A percentile compares a stretch with the other conserved stretches of the same genome.
Conservation (phyloP, 169 alveolate species). For the Plasmodium coatneyi region DNA sequence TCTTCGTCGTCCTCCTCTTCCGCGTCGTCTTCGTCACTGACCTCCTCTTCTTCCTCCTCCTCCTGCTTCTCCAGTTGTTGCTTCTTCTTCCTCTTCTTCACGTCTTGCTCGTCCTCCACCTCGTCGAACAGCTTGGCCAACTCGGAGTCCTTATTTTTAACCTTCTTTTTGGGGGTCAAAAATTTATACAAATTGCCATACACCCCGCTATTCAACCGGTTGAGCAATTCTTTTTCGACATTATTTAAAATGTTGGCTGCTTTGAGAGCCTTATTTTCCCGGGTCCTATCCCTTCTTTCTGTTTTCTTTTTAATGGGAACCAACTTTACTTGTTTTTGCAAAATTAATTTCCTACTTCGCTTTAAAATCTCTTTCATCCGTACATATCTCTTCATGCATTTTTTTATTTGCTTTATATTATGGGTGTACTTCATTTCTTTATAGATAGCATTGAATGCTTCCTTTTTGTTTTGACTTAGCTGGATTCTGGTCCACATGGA, state of each 20-base stretch:
- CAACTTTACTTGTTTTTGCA: constrained; percentile 70
- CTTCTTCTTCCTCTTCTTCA: constrained; percentile 11
- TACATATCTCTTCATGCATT: constrained; percentile 97
- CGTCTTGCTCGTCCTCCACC: constrained; percentile 5
- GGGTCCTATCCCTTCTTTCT: constrained; percentile 96
- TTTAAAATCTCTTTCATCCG: constrained; percentile 95
- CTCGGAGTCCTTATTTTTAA: constrained; percentile 66
- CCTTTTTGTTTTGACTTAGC: constrained; percentile 90
- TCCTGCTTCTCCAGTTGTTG: neutral
- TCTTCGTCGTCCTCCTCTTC: neutral
- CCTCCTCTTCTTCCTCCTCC: neutral
- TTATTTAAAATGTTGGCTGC: constrained; percentile 98
- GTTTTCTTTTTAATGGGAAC: constrained; percentile 98
- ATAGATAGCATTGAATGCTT: constrained; percentile 95
- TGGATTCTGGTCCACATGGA: constrained; percentile 96
- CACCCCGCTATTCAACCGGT: constrained; percentile 92
- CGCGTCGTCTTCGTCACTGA: neutral
- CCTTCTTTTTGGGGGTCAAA: constrained; percentile 49
- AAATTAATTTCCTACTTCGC: constrained; percentile 91
- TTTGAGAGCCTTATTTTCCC: constrained; percentile 96
- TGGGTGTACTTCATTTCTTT: constrained; percentile 93
- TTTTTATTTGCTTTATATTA: constrained; percentile 94
- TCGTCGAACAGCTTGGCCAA: constrained; percentile 20
- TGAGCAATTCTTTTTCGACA: constrained; percentile 95
- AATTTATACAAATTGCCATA: constrained; percentile 57